phyloP scores from a whole-genome alignment of 257 asterid genomes.

The Solanum ossicruentum region DNA sequence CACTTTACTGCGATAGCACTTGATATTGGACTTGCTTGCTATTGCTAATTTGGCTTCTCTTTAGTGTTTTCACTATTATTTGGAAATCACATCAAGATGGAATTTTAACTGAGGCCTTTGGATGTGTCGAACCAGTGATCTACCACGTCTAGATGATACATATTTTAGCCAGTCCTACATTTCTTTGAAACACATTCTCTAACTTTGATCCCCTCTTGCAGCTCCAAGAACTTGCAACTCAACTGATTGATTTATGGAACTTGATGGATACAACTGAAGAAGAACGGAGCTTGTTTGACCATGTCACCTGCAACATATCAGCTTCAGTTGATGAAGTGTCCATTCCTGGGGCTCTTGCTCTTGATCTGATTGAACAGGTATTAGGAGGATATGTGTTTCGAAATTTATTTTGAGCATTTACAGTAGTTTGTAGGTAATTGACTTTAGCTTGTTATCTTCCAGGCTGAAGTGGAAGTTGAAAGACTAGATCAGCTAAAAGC shows the following conservation, averaged over 20 bases:
- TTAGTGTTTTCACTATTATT: neutral
- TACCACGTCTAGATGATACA: neutral
- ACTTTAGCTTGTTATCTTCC: neutral
- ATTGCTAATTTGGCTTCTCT: neutral
- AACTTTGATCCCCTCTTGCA: conserved; percentile 14
- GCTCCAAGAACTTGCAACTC: conserved; percentile 91
- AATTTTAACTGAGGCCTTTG: neutral
- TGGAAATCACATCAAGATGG: neutral
- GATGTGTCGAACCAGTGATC: neutral
- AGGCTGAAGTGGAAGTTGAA: conserved; percentile 95
- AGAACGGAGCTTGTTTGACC: conserved; percentile 54
- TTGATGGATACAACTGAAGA: conserved; percentile 90
- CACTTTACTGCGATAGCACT: neutral
- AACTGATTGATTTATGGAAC: conserved; percentile 91
- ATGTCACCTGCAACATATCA: conserved; percentile 66
- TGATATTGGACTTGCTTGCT: neutral
- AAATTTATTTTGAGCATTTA: neutral
- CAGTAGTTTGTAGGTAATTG: neutral
- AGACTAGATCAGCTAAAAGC: conserved; percentile 90
- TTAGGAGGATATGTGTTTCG: neutral
- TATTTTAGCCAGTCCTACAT: neutral
- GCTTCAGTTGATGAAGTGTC: conserved; percentile 78
- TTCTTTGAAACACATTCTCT: neutral
- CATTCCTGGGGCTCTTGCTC: conserved; percentile 78
- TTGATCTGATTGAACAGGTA: conserved; percentile 83